Conservation (phyloP, 176 grass and related monocot species). For the Carex pumila region DNA sequence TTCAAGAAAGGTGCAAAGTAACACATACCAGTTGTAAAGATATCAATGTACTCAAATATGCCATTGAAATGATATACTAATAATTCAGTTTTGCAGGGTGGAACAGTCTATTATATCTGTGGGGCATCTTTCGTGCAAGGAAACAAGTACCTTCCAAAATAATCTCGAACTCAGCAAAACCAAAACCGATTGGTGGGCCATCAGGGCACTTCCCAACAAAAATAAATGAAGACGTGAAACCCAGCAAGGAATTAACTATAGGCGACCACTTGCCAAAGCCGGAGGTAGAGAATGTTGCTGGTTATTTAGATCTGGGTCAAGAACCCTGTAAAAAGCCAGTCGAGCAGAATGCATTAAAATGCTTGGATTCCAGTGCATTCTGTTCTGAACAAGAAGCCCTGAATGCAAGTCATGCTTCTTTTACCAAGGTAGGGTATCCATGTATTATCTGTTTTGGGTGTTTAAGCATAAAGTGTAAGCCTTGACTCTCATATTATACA, state of each 20-base stretch:
- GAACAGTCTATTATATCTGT: conserved; percentile 87
- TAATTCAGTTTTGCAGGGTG: conserved; percentile 54
- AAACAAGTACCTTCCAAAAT: conserved; percentile 29
- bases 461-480: background rate
- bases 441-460: background rate
- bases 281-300: conserved; percentile 31
- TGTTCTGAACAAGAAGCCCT: background rate
- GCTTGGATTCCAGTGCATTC: background rate
- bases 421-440: background rate
- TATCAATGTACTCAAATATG: conserved; percentile 7
- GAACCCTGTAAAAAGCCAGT: background rate
- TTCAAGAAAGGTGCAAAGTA: background rate
- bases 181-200: conserved; percentile 24
- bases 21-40: background rate
- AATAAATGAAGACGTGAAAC: conserved; percentile 58
- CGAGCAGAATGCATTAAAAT: background rate
- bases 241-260: conserved; percentile 40
- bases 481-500: background rate
- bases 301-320: background rate
- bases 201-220: conserved; percentile 39
- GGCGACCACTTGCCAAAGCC: conserved; percentile 14
- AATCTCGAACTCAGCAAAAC: conserved; percentile 6
- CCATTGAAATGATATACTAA: conserved; percentile 18
- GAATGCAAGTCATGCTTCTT: background rate
- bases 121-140: conserved; percentile 63